A percentile compares a stretch with the other conserved stretches of the same genome.
These are phyloP conservation scores for Gossypium schwendimanii DNA, from an alignment of 441 rosid genomes.

Conservation along the genomic window DNA sequence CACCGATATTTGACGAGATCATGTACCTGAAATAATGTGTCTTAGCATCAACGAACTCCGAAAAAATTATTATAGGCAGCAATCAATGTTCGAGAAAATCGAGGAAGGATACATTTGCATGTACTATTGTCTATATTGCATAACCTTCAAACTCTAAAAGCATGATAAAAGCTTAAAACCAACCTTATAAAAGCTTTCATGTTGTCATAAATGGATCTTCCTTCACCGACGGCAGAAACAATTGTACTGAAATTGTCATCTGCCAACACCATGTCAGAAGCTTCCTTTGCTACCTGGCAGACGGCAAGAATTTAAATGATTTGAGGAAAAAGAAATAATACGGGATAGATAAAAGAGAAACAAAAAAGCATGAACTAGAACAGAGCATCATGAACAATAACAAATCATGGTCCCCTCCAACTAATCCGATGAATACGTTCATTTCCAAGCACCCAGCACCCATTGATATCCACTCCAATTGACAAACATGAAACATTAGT, in stretches of 20 bases:
- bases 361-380: background rate
- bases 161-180: background rate
- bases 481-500: background rate
- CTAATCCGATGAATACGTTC: background rate
- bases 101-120: background rate
- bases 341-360: background rate
- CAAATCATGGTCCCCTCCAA: background rate
- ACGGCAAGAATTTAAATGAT: background rate
- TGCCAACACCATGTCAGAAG: slow-evolving; percentile 48
- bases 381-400: background rate
- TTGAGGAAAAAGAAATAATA: background rate
- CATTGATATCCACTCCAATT: background rate
- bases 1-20: slow-evolving; percentile 50
- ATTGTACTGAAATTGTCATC: slow-evolving; percentile 47
- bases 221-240: slow-evolving; percentile 42
- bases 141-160: background rate
- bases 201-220: slow-evolving; percentile 42
- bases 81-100: background rate
- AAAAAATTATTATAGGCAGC: background rate
- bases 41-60: background rate
- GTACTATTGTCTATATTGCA: background rate
- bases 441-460: background rate
- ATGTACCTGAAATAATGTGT: slow-evolving; percentile 32
- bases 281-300: slow-evolving; percentile 45
- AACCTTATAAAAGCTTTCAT: slow-evolving; percentile 51